phyloP scores from a whole-genome alignment of 2,329 filamentous ascomycete genomes.

The Daldinia sp. region DNA sequence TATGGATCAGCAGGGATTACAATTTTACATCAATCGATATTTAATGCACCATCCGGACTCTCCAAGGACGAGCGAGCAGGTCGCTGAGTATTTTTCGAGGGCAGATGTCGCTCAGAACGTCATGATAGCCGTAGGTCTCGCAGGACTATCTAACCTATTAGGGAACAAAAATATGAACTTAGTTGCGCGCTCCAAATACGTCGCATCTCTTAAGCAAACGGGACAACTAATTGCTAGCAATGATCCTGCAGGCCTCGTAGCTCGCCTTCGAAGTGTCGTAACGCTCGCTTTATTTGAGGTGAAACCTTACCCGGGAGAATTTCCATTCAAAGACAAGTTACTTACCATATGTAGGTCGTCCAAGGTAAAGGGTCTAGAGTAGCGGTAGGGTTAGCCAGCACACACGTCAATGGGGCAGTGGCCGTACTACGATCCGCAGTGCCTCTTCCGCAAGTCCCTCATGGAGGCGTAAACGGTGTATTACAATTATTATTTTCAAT shows the following conservation, averaged over 20 bases:
- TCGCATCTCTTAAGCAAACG: slow-evolving; percentile 63
- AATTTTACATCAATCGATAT: slow-evolving; percentile 65
- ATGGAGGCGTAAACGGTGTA: slow-evolving; percentile 64
- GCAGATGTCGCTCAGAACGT: slow-evolving; percentile 60
- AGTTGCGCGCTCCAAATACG: slow-evolving; percentile 65
- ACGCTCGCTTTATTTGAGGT: slow-evolving; percentile 73
- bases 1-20: slow-evolving; percentile 61
- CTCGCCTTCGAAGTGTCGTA: slow-evolving; percentile 65
- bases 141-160: slow-evolving; percentile 67
- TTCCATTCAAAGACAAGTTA: background rate
- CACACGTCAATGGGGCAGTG: slow-evolving; percentile 70
- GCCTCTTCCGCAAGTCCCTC: slow-evolving; percentile 54
- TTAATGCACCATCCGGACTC: slow-evolving; percentile 65
- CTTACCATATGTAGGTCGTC: slow-evolving; percentile 49
- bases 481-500: slow-evolving; percentile 69
- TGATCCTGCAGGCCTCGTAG: slow-evolving; percentile 53
- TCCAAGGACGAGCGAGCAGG: slow-evolving; percentile 55
- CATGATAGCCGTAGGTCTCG: slow-evolving; percentile 69
- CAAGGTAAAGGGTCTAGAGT: slow-evolving; percentile 61
- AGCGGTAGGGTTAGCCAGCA: slow-evolving; percentile 64
- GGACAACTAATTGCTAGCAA: slow-evolving; percentile 55
- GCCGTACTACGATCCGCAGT: slow-evolving; percentile 65
- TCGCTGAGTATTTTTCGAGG: slow-evolving; percentile 54
- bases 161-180: slow-evolving; percentile 60
- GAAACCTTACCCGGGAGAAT: slow-evolving; percentile 37